A percentile compares a stretch with the other conserved stretches of the same genome.
Conservation (phyloP, 345 rosid genomes). For the Geranium brycei region DNA sequence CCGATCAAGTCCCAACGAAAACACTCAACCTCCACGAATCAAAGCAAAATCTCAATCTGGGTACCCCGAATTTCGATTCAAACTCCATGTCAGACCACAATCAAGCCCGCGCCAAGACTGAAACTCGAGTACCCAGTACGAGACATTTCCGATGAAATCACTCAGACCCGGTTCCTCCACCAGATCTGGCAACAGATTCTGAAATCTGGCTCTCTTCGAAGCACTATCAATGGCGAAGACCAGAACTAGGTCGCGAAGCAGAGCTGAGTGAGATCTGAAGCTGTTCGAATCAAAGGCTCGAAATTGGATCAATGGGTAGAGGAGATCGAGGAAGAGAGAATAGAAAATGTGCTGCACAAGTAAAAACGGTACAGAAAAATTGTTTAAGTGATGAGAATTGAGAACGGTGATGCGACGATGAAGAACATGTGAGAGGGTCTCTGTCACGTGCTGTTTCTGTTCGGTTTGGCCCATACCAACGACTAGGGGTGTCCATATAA, state of each 20-base stretch:
- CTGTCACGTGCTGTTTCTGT: no score
- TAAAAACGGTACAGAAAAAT: no score
- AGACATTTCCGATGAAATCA: neutral
- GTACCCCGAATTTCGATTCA: slow-evolving; percentile 11
- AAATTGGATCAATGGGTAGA: neutral
- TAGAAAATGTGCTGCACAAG: neutral
- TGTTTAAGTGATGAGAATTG: no score
- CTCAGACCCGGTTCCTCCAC: neutral
- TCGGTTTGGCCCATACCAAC: no score
- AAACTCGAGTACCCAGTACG: slow-evolving; percentile 4
- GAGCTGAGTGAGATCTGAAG: neutral
- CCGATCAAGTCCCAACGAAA: slow-evolving; percentile 20
- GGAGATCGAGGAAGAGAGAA: neutral
- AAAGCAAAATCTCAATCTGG: slow-evolving; percentile 13
- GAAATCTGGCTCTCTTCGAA: neutral
- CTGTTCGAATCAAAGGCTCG: neutral
- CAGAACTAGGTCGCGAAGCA: neutral
- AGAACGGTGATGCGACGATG: no score
- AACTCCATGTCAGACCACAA: slow-evolving; percentile 19
- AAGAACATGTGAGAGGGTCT: no score
- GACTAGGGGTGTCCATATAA: no score
- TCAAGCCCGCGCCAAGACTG: slow-evolving; percentile 8
- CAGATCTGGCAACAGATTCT: neutral
- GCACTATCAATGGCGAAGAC: neutral
- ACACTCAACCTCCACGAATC: slow-evolving; percentile 11